Percentiles rank a stretch among this genome's conserved stretches.
Conservation (phyloP, 129 eudicot species). For the Lonicera japonica region DNA sequence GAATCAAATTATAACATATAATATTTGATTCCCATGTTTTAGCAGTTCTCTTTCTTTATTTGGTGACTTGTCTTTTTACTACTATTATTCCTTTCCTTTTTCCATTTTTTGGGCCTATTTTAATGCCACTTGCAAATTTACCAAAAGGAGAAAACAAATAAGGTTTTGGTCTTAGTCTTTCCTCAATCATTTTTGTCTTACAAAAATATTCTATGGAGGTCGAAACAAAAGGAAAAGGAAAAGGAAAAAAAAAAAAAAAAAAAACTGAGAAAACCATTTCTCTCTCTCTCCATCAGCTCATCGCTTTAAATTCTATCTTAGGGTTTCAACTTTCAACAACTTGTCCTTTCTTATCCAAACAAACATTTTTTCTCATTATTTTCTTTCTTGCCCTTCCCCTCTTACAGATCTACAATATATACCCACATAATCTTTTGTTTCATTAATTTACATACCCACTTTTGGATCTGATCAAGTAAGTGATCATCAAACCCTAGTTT, state of each 20-base stretch:
- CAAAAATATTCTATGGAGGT: conserved; percentile 10
- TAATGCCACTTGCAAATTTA: conserved; percentile 8
- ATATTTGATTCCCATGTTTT: neutral
- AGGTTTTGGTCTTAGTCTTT: conserved; percentile 26
- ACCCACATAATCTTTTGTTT: conserved; percentile 8
- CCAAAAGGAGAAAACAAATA: conserved; percentile 33
- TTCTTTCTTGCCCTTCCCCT: neutral
- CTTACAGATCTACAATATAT: conserved; percentile 24
- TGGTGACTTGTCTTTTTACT: neutral
- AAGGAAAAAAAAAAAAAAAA: neutral
- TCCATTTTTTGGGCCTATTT: conserved; percentile 6
- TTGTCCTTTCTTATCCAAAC: neutral
- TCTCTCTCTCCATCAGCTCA: neutral
- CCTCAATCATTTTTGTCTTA: conserved; percentile 9
- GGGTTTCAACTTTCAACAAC: conserved; percentile 16
- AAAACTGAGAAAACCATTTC: neutral
- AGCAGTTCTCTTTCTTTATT: neutral
- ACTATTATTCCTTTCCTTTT: neutral
- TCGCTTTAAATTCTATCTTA: conserved; percentile 6
- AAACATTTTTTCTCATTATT: neutral
- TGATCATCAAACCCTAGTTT: neutral
- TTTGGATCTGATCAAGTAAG: conserved; percentile 24
- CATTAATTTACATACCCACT: conserved; percentile 21
- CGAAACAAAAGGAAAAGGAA: neutral
- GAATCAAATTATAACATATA: neutral